phyloP scores from a whole-genome alignment of 768 basidiomycete species.

The Postia placenta region DNA sequence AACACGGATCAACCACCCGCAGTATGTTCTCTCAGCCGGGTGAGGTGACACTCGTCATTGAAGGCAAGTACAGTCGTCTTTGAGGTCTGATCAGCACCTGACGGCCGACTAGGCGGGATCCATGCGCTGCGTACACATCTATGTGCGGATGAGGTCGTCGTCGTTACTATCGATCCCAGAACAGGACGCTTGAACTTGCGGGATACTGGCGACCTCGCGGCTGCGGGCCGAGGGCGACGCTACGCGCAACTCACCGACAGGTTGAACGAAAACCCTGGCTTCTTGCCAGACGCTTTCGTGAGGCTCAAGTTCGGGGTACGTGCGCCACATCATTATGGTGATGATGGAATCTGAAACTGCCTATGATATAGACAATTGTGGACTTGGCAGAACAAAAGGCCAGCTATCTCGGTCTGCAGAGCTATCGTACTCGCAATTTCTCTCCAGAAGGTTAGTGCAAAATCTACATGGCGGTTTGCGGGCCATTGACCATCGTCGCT shows the following conservation, averaged over 20 bases:
- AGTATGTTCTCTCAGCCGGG: slow-evolving; percentile 60
- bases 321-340: slow-evolving; percentile 68
- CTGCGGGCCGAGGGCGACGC: slow-evolving; percentile 63
- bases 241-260: slow-evolving; percentile 52
- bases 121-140: slow-evolving; percentile 62
- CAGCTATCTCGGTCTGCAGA: slow-evolving; percentile 76
- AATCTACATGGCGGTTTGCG: neutral
- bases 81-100: slow-evolving; percentile 3
- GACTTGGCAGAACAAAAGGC: slow-evolving; percentile 83
- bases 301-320: slow-evolving; percentile 60
- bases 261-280: slow-evolving; percentile 64
- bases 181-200: slow-evolving; percentile 74
- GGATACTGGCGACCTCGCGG: slow-evolving; percentile 77
- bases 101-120: slow-evolving; percentile 35
- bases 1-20: slow-evolving; percentile 39
- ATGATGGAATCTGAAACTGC: slow-evolving; percentile 77
- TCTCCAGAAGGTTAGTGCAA: slow-evolving; percentile 45
- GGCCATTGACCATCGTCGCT: neutral
- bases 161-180: slow-evolving; percentile 72
- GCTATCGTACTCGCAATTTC: slow-evolving; percentile 65
- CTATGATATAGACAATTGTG: slow-evolving; percentile 79
- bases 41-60: slow-evolving; percentile 46
- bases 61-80: slow-evolving; percentile 37
- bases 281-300: slow-evolving; percentile 51
- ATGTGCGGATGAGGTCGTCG: slow-evolving; percentile 70